phyloP scores from a whole-genome alignment of 257 asterid species.

The Ocimum tenuiflorum region DNA sequence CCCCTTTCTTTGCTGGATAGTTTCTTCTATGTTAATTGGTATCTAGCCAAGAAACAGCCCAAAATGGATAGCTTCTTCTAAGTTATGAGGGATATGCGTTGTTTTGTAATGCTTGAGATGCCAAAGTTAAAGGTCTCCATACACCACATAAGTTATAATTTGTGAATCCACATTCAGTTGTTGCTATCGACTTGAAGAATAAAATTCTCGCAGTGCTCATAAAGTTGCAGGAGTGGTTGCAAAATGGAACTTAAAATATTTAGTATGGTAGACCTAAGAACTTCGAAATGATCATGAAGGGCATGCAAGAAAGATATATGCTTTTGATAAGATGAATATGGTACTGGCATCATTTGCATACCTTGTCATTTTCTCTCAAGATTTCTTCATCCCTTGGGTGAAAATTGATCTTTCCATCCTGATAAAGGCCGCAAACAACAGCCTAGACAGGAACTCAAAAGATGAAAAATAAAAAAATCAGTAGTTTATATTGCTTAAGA shows the following conservation, averaged over 20 bases:
- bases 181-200: background rate
- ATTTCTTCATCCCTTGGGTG: conserved; percentile 88
- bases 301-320: background rate
- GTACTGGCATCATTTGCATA: conserved; percentile 24
- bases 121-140: background rate
- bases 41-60: background rate
- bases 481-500: background rate
- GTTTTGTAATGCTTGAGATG: background rate
- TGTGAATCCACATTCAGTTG: background rate
- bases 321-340: background rate
- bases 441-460: conserved; percentile 41
- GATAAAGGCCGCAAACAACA: conserved; percentile 82
- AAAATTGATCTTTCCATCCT: conserved; percentile 61
- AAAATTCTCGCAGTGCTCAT: background rate
- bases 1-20: background rate
- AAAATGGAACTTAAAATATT: background rate
- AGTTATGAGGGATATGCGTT: background rate
- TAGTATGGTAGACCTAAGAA: background rate
- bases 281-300: background rate
- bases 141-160: background rate
- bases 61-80: background rate
- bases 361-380: conserved; percentile 65
- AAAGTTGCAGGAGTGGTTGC: background rate
- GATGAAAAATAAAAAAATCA: background rate
- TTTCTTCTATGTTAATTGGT: background rate